Base-by-base conservation (phyloP, 495 filamentous ascomycete species). In the Lasiosphaeria miniovina region DNA sequence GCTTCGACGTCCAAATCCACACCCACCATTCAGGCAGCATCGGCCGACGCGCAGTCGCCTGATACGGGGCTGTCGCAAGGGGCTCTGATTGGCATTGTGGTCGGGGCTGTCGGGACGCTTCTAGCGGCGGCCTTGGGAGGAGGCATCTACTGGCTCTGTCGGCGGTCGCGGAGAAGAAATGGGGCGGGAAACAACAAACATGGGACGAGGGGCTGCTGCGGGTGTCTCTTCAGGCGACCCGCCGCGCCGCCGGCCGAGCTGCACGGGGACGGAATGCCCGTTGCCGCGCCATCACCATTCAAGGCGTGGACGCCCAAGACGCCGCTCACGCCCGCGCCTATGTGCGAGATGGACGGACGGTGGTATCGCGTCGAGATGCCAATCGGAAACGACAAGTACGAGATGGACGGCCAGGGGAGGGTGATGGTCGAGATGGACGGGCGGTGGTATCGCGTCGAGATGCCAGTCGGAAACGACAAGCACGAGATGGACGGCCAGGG, bases 261-360 rank as follows among this genome's bases (percentile, higher is more conserved):
- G 12, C 34, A 2, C 7, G 48, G 10, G 3, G 36, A 2, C 8
- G 33, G 3, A 7, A 12, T 2, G 5, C 49, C 4, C 6, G 36
- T 8, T 45, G 41, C 15, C 10, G 11, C 36, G 12, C 3, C 46
- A 40, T 35, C 3, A 15, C 45, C 7, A 52, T 24, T 24, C 17
- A 14, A 48, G 48, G 32, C 12, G 24, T 49, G 32, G 17, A 11
- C 2, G 35, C 12, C 31, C n/a, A 52, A 45, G 46, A 56, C 4
- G 35, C 11, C 15, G 49, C 36, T 33, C 17, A 48, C 2, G 36
- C 32, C 14, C 36, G 49, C 54, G 12, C 52, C 33, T 1, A 54
- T 62, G 9, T 61, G 64, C 46, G 71, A 71, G 61, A 33, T 71
- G 48, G 68, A 68, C 17, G 67, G 64, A 14, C 59, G 50, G 1